Base-by-base conservation (phyloP, 768 basidiomycete species). In the Naganishia vishniacii region DNA sequence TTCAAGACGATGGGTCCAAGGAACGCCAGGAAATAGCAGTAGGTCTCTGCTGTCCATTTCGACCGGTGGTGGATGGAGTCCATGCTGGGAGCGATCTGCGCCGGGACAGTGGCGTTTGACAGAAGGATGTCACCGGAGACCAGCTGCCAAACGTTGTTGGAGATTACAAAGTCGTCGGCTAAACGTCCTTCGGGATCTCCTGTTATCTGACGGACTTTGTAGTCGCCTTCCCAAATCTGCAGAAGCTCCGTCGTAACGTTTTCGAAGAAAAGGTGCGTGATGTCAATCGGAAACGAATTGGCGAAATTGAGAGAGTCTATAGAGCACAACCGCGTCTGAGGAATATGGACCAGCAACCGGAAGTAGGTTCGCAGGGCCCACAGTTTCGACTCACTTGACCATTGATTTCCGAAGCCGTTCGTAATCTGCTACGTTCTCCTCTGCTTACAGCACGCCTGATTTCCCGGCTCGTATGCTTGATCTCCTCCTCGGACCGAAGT, bases 211-310 rank as follows among this genome's bases (percentile, higher is more conserved):
- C 29, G 3, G 1, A 20, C 49, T 23, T 56, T 56, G 15, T 56
- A 41, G 7, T 40, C 25, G n/a, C 53, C 53, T 41, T 41, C 53
- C 53, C 53, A 56, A 0, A 40, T 6, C 1, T 6, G 3, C 1
- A 41, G 37, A 2, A 56, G 37, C 34, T 56, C 20, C 15, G 37
- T 56, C 53, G 40, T 40, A 12, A 40, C 23, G 20, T 56, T 56
- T 26, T 56, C 53, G 7, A 41, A 56, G 1, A 56, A 20, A 12
- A 56, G 37, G 37, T 56, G 53, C 37, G 40, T 56, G 5, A 56
- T 56, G 20, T 56, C 53, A 1, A 34, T 9, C 11, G 20, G n/a
- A 23, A 56, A 56, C 1, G 37, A 56, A 32, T 34, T 25, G 1
- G 53, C n/a, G 23, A 56, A 56, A 3, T 37, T 12, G 2, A 56